phyloP scores from a whole-genome alignment of 139 green algal genomes.

The Chlamydomonas schloesseri region DNA sequence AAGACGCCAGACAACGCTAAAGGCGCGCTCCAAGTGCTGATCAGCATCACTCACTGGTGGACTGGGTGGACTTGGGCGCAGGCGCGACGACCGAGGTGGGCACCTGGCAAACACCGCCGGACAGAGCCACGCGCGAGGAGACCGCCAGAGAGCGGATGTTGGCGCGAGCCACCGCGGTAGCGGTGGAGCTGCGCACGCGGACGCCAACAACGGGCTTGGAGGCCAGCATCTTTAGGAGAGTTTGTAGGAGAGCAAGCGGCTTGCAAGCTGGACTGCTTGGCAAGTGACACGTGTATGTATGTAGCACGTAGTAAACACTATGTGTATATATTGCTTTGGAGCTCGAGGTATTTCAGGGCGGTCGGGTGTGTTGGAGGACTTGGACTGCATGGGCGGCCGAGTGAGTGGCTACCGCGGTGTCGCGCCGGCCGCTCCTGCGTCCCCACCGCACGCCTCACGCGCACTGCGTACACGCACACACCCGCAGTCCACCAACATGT shows the following conservation, averaged over 20 bases:
- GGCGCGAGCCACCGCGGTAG: neutral
- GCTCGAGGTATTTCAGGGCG: no score
- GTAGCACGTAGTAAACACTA: no score
- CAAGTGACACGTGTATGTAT: neutral
- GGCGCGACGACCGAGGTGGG: constrained; percentile 33
- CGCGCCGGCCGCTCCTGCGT: no score
- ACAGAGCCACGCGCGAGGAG: constrained; percentile 40
- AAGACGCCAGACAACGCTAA: neutral
- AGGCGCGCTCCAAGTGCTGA: neutral
- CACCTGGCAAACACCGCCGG: neutral
- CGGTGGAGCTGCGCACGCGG: neutral
- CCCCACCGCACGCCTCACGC: no score
- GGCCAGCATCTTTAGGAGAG: constrained; percentile 22
- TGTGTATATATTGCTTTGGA: no score
- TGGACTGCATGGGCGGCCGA: no score
- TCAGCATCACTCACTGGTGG: neutral
- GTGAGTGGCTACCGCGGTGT: no score
- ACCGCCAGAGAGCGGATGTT: constrained; percentile 7
- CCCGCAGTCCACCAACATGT: no score
- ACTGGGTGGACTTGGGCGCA: constrained; percentile 22
- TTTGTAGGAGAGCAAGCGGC: no score
- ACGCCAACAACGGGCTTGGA: constrained; percentile 4
- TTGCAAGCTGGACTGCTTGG: no score
- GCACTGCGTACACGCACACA: no score
- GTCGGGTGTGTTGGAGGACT: no score